Evolutionary conservation across 1,139 yeast species (phyloP), one percentile per base, ranked within the genome.

Genomic region (Yamadazyma mexicana): DNA sequence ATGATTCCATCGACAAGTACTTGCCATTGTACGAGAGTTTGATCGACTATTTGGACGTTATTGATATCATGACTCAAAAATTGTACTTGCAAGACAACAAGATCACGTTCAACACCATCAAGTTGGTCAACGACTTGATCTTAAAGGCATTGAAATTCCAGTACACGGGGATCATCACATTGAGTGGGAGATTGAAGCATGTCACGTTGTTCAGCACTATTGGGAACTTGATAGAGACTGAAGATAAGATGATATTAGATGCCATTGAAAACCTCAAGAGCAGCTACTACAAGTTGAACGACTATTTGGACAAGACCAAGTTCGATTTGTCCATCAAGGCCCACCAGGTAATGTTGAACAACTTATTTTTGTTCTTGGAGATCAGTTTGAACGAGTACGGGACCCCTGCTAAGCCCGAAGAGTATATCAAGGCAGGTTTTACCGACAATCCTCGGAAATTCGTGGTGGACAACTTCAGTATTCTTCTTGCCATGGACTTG

Each of bases 401-500:
- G 14, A 62, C 71, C 11, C 66, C 67, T 5, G 75, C 77, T 7
- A 62, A 74, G n/a, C 51, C 67, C 5, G 74, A 71, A 37, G 77
- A 73, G 46, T 73, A 68, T 44, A 50, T 64, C 20, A 69, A 66
- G 47, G 74, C 77, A 10, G 79, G 79, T 3, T 73, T 75, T 46
- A 67, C 77, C 6, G 67, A 65, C 15, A 62, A 69, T 45, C 78
- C 79, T 1, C 54, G 60, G 32, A 58, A 64, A 29, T 73, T 66
- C 48, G 69, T 75, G 5, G 60, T 64, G 12, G 70, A 66, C 15
- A 66, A 71, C 45, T 74, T 71, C 50, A 48, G 71, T 35, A 52
- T 71, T 38, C 59, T 69, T 48, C 56, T 66, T 40, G 70, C 80
- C 10, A 67, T 77, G 67, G 79, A 77, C 51, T 61, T 78, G 43